These are phyloP conservation scores for Colletotrichum neosansevieriae DNA, from an alignment of 2,329 filamentous ascomycete species.

Conservation along the genomic window DNA sequence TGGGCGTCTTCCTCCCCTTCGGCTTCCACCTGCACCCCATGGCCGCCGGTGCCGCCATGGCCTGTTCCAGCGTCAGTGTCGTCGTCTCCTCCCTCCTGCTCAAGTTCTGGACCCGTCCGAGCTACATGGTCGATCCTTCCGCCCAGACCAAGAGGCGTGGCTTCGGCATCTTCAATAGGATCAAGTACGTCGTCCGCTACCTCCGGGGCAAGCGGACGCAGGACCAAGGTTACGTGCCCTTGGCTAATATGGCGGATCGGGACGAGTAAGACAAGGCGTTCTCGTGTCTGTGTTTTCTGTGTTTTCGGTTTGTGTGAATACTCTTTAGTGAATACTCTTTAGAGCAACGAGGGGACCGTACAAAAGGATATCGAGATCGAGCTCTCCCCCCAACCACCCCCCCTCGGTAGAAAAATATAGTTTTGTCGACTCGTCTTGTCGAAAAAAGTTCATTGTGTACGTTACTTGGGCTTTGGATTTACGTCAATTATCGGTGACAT, in stretches of 20 bases:
- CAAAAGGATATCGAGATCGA: neutral
- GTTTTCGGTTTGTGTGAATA: neutral
- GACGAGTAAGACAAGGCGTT: constrained; percentile 30
- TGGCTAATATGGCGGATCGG: constrained; percentile 62
- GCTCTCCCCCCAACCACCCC: neutral
- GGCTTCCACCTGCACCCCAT: constrained; percentile 91
- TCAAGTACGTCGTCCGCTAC: constrained; percentile 54
- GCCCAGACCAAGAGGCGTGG: constrained; percentile 68
- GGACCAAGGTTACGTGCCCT: constrained; percentile 70
- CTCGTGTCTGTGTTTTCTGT: neutral
- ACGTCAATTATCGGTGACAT: constrained; percentile 6
- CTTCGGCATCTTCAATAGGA: constrained; percentile 56
- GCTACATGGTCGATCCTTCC: constrained; percentile 83
- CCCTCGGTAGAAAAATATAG: constrained; percentile 9
- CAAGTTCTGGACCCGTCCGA: constrained; percentile 86
- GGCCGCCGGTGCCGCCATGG: constrained; percentile 96
- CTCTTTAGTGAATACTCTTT: neutral
- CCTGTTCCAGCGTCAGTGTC: constrained; percentile 88
- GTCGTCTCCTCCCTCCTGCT: constrained; percentile 86
- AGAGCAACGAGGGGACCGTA: neutral
- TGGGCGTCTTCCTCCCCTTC: constrained; percentile 94
- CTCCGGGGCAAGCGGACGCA: constrained; percentile 54
- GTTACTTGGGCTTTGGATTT: neutral
- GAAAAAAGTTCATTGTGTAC: neutral
- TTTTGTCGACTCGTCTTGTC: neutral